A percentile compares a stretch with the other conserved stretches of the same genome.
Conservation (phyloP, 345 rosid species). For the Adansonia digitata region DNA sequence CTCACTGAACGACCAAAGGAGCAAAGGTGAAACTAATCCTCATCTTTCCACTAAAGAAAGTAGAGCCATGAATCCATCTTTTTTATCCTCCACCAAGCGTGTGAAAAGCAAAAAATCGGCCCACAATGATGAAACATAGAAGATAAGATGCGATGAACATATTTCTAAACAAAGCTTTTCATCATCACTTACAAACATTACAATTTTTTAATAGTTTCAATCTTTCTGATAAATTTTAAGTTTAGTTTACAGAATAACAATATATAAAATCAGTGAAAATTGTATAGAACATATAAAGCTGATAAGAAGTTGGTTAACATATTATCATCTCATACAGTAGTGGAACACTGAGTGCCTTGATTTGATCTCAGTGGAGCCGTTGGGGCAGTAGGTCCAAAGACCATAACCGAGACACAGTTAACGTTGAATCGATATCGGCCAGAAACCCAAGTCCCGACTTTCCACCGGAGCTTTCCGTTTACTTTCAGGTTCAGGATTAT, state of each 20-base stretch:
- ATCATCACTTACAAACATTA: background rate
- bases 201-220: background rate
- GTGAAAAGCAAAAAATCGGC: constrained; percentile 8
- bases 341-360: constrained; percentile 70
- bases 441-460: constrained; percentile 85
- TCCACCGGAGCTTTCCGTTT: constrained; percentile 74
- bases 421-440: constrained; percentile 57
- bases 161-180: constrained; percentile 13
- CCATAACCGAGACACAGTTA: constrained; percentile 57
- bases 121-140: background rate
- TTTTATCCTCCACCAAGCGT: background rate
- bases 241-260: constrained; percentile 5
- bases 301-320: background rate
- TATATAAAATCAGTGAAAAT: background rate
- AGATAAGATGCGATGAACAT: background rate
- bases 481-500: constrained; percentile 48
- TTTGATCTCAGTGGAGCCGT: constrained; percentile 42
- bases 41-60: background rate
- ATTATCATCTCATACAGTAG: constrained; percentile 34
- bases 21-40: constrained; percentile 7
- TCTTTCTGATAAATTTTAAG: background rate
- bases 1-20: background rate
- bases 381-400: constrained; percentile 42
- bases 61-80: background rate
- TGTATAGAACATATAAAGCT: background rate